phyloP scores from a whole-genome alignment of 352 stramenopile species.

The Albugo candida region DNA sequence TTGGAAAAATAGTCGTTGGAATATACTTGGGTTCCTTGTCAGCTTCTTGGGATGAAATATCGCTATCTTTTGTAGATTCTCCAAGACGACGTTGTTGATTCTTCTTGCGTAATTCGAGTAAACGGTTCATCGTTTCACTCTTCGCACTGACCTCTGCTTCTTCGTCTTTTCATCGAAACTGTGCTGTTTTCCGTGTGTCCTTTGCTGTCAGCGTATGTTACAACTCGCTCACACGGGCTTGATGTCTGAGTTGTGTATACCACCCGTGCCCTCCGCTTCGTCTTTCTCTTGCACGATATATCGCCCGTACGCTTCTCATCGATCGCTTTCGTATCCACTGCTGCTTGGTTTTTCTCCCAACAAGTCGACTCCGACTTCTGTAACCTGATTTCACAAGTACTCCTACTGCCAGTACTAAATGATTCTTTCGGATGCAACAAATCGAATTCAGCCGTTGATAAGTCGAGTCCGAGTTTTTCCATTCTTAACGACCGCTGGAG shows the following conservation, averaged over 20 bases:
- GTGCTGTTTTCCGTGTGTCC: not conserved
- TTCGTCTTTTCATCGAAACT: not conserved
- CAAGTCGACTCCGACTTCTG: not conserved
- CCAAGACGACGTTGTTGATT: conserved; percentile 54
- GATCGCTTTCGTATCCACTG: not conserved
- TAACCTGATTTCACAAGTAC: no score
- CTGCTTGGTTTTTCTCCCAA: conserved; percentile 1
- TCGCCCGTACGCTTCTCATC: not conserved
- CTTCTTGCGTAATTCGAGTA: conserved; percentile 51
- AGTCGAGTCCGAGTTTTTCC: conserved; percentile 44
- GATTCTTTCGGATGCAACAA: conserved; percentile 22
- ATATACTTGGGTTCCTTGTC: conserved; percentile 24
- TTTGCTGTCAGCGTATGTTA: conserved; percentile 8
- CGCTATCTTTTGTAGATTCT: conserved; percentile 8
- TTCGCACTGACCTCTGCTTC: conserved; percentile 9
- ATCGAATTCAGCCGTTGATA: conserved; percentile 31
- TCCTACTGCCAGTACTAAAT: no score
- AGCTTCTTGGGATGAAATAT: not conserved
- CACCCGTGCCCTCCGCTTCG: not conserved
- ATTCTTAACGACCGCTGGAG: conserved; percentile 60
- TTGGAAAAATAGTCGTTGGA: conserved; percentile 36
- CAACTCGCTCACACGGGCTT: conserved; percentile 8
- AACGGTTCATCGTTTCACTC: conserved; percentile 37
- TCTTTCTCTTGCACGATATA: conserved; percentile 13
- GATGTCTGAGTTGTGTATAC: not conserved